Conservation (phyloP, 2,329 filamentous ascomycete species). For the Zarea fungicola region DNA sequence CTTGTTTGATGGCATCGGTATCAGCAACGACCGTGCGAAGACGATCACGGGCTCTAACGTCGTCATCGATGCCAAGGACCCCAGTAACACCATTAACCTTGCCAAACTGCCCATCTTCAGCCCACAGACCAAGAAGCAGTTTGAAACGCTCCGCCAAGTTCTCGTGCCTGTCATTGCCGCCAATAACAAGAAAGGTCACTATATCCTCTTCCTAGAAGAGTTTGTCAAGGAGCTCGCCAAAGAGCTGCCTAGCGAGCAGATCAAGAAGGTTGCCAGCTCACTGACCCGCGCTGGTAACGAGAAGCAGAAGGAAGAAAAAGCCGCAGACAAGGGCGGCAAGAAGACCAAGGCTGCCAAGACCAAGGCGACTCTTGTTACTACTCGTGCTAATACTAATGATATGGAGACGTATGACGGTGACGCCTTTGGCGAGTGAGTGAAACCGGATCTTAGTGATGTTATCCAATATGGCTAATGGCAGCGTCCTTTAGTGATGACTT, state of each 20-base stretch:
- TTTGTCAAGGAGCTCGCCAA: conserved; percentile 82
- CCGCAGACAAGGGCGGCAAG: conserved; percentile 87
- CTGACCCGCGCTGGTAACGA: conserved; percentile 92
- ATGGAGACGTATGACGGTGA: conserved; percentile 76
- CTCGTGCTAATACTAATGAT: conserved; percentile 59
- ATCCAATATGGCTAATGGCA: background rate
- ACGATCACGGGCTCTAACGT: conserved; percentile 62
- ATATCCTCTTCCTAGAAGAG: conserved; percentile 83
- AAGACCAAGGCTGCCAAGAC: conserved; percentile 96
- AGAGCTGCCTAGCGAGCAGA: conserved; percentile 84
- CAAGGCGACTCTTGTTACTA: conserved; percentile 75
- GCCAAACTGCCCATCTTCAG: conserved; percentile 79
- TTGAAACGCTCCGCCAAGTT: conserved; percentile 70
- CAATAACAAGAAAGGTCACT: conserved; percentile 85
- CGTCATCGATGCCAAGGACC: conserved; percentile 65
- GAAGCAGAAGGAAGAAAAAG: conserved; percentile 98
- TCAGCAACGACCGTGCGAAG: conserved; percentile 60
- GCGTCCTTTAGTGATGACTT: conserved; percentile 11
- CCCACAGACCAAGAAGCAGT: conserved; percentile 80
- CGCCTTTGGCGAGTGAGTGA: conserved; percentile 73
- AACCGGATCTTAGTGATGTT: background rate
- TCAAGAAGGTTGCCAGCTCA: conserved; percentile 89
- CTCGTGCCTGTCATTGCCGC: conserved; percentile 71
- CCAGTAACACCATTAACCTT: conserved; percentile 75
- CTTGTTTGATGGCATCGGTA: conserved; percentile 73